phyloP scores from a whole-genome alignment of 352 stramenopile genomes.

The Pythium sp. region DNA sequence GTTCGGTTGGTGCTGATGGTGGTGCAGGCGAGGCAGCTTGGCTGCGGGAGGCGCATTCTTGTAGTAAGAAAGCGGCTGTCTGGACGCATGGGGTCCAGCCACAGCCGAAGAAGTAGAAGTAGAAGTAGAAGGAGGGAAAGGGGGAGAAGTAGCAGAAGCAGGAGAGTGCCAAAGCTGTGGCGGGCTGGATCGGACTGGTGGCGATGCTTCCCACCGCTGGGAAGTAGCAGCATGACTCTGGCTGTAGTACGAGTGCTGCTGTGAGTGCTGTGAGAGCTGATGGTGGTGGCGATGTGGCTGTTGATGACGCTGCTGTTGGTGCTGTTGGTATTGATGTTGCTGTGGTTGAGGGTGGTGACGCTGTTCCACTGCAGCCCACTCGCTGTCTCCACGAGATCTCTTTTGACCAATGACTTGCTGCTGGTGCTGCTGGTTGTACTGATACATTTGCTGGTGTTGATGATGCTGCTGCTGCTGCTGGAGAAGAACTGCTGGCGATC shows the following conservation, averaged over 20 bases:
- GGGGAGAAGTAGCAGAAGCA: not conserved
- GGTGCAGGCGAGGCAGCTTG: not conserved
- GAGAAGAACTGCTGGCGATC: not conserved
- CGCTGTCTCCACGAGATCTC: not conserved
- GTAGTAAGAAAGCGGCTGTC: not conserved
- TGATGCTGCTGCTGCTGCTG: not conserved
- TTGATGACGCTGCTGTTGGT: not conserved
- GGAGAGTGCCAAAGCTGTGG: not conserved
- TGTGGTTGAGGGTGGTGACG: not conserved
- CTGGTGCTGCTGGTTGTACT: not conserved
- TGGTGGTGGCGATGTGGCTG: not conserved
- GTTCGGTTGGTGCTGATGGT: not conserved
- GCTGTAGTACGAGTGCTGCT: not conserved
- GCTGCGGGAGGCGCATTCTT: not conserved
- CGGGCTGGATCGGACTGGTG: not conserved
- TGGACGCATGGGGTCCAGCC: not conserved
- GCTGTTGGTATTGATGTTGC: not conserved
- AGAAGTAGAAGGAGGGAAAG: not conserved
- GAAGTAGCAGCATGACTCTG: not conserved
- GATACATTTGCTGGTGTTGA: not conserved
- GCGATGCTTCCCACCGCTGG: not conserved
- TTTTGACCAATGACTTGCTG: not conserved
- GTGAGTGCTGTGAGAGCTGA: not conserved
- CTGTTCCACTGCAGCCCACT: not conserved
- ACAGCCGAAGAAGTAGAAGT: not conserved